Conservation (phyloP, 2,329 filamentous ascomycete species). For the Xylariaceae sp. region DNA sequence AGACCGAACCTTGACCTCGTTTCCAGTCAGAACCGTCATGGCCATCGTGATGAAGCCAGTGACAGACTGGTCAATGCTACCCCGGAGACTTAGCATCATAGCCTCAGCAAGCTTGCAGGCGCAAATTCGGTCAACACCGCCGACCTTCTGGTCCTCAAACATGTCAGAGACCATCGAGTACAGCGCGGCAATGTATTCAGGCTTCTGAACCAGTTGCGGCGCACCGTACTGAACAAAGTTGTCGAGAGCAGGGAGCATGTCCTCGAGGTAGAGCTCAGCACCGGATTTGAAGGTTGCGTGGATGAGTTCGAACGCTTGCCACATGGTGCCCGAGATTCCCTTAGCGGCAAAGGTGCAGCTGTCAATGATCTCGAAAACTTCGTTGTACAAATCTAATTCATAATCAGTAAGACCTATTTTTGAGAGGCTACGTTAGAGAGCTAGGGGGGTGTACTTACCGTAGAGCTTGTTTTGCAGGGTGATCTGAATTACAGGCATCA, state of each 20-base stretch:
- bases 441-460: constrained; percentile 44
- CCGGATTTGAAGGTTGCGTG: constrained; percentile 96
- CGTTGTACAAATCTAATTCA: constrained; percentile 78
- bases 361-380: constrained; percentile 98
- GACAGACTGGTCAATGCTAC: constrained; percentile 81
- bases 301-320: constrained; percentile 95
- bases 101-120: constrained; percentile 97
- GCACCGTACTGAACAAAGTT: constrained; percentile 96
- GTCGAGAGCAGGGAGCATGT: constrained; percentile 96
- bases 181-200: constrained; percentile 78
- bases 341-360: constrained; percentile 98
- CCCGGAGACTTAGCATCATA: constrained; percentile 91
- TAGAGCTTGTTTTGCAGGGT: constrained; percentile 98
- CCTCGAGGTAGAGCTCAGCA: constrained; percentile 93
- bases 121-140: constrained; percentile 90
- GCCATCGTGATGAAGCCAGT: constrained; percentile 84
- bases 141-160: constrained; percentile 87
- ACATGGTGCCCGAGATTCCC: constrained; percentile 93
- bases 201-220: constrained; percentile 72
- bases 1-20: constrained; percentile 82
- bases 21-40: constrained; percentile 71
- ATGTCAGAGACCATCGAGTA: constrained; percentile 94
- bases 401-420: constrained; percentile 1
- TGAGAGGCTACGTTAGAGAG: not conserved
- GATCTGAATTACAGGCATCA: constrained; percentile 95